A percentile compares a stretch with the other conserved stretches of the same genome.
These are phyloP conservation scores for Penicillium sp. DNA, from an alignment of 2,329 filamentous ascomycete genomes.

Conservation along the genomic window DNA sequence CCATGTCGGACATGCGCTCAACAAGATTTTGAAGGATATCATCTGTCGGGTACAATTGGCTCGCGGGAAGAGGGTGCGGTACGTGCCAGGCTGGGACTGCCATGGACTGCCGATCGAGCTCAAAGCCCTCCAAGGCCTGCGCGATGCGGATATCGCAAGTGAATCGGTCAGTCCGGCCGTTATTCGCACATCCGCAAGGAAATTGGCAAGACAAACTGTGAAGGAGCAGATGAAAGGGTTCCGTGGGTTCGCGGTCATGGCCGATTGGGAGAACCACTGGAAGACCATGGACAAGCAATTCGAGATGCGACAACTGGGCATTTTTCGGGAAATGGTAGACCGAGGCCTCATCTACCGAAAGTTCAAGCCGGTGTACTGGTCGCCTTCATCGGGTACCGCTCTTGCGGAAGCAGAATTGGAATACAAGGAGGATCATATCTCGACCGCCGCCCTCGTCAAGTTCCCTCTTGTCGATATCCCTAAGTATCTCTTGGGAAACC, in stretches of 20 bases:
- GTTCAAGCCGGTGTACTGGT: conserved; percentile 65
- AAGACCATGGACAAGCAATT: conserved; percentile 62
- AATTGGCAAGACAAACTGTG: conserved; percentile 56
- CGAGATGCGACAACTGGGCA: conserved; percentile 57
- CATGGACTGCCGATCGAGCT: conserved; percentile 96
- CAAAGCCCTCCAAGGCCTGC: conserved; percentile 72
- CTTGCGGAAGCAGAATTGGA: conserved; percentile 64
- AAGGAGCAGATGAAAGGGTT: conserved; percentile 60
- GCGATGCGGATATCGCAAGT: conserved; percentile 29
- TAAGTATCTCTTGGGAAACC: conserved; percentile 41
- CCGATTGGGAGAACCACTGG: conserved; percentile 61
- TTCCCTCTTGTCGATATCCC: conserved; percentile 63
- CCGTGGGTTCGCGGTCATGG: conserved; percentile 61
- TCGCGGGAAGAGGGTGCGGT: conserved; percentile 71
- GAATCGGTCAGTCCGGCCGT: conserved; percentile 42
- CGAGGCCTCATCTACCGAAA: conserved; percentile 60
- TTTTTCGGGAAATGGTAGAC: conserved; percentile 62
- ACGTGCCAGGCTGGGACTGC: conserved; percentile 94
- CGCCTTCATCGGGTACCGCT: conserved; percentile 62
- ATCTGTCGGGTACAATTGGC: conserved; percentile 78
- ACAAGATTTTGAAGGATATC: conserved; percentile 96
- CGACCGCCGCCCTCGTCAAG: conserved; percentile 64
- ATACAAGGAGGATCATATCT: conserved; percentile 61
- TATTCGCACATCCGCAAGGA: conserved; percentile 54
- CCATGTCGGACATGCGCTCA: conserved; percentile 90